Percentiles rank a stretch among this genome's conserved stretches.
These are phyloP conservation scores for Talaromyces sp. DNA, from an alignment of 2,329 filamentous ascomycete genomes.

Conservation along the genomic window DNA sequence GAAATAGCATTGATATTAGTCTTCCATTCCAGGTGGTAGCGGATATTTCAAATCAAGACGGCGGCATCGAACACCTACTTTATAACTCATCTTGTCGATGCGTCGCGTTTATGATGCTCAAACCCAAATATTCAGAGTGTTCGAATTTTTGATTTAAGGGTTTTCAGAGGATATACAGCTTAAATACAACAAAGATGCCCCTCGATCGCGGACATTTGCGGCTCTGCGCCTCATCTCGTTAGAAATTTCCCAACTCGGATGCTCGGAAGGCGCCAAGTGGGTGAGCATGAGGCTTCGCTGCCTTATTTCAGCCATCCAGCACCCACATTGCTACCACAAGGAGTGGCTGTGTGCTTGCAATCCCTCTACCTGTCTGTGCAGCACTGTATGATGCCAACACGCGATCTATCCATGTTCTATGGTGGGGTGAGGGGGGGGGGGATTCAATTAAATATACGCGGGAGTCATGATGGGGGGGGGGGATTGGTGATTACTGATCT, in stretches of 20 bases:
- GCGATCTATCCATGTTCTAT: background rate
- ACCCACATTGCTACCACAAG: background rate
- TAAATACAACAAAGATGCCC: background rate
- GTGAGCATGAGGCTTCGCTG: background rate
- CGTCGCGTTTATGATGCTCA: too few relatives aligned
- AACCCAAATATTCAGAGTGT: too few relatives aligned
- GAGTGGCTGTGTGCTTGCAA: background rate
- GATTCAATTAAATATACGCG: background rate
- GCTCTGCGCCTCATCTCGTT: conserved; percentile 7
- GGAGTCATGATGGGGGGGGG: too few relatives aligned
- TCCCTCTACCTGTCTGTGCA: background rate
- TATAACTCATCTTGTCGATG: background rate
- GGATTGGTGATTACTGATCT: background rate
- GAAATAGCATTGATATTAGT: background rate
- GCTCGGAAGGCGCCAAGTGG: background rate
- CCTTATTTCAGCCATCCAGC: background rate
- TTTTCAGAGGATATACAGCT: background rate
- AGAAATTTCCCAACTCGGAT: conserved; percentile 10
- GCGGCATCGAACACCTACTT: background rate
- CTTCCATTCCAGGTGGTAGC: background rate
- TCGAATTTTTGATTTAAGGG: too few relatives aligned
- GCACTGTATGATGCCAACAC: background rate
- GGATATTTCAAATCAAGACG: background rate
- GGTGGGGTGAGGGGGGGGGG: background rate
- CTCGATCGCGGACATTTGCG: background rate